These are phyloP conservation scores for Globisporangium recalcitrans DNA, from an alignment of 352 stramenopile species.

Conservation along the genomic window DNA sequence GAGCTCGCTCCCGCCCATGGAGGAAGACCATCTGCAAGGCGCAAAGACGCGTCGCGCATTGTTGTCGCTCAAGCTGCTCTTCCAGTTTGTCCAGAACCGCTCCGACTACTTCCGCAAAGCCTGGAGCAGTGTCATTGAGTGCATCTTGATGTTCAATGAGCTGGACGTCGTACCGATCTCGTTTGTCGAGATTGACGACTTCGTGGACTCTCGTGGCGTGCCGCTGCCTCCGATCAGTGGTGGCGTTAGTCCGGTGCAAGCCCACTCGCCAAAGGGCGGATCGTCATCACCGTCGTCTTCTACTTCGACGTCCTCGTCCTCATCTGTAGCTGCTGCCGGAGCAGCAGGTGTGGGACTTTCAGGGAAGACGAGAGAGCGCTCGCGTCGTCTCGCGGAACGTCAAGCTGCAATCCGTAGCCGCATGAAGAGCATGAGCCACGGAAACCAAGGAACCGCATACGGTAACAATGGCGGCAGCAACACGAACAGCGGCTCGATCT, in stretches of 20 bases:
- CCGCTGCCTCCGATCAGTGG: slow-evolving; percentile 73
- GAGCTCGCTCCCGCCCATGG: slow-evolving; percentile 21
- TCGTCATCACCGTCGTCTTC: slow-evolving; percentile 20
- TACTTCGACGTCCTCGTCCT: slow-evolving; percentile 24
- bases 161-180: slow-evolving; percentile 79
- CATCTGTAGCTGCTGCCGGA: slow-evolving; percentile 1
- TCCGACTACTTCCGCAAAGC: slow-evolving; percentile 74
- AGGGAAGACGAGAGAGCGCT: slow-evolving; percentile 74
- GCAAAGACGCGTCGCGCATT: slow-evolving; percentile 75
- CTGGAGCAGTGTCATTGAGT: slow-evolving; percentile 80
- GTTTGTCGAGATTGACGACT: slow-evolving; percentile 87
- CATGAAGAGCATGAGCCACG: slow-evolving; percentile 76
- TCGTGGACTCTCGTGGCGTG: slow-evolving; percentile 78
- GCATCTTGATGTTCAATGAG: slow-evolving; percentile 87
- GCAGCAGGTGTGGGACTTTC: slow-evolving; percentile 44
- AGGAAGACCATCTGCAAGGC: slow-evolving; percentile 58
- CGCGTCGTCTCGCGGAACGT: slow-evolving; percentile 68
- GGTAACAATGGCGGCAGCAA: slow-evolving; percentile 25
- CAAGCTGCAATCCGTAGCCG: slow-evolving; percentile 77
- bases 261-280: slow-evolving; percentile 24
- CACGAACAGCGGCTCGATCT: slow-evolving; percentile 53
- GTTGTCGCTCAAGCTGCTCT: slow-evolving; percentile 73
- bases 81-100: slow-evolving; percentile 81
- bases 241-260: slow-evolving; percentile 13
- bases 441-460: slow-evolving; percentile 38